phyloP scores from a whole-genome alignment of 306 rosid species.

The peach (Prunus persica) region Prunus_persica_NCBIv2 NC_034015.1:6590001-6590500 shows the following conservation, averaged over 20 bases:
- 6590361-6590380: neutral
- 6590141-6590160: conserved; percentile 81
- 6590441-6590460: neutral
- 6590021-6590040: neutral
- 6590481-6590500: neutral
- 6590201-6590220: conserved; percentile 48
- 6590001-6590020: neutral
- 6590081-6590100: conserved; percentile 75
- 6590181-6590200: conserved; percentile 60
- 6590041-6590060: neutral
- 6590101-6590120: conserved; percentile 69
- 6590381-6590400: neutral
- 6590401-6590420: neutral
- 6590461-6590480: neutral
- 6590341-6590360: neutral
- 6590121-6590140: conserved; percentile 89
- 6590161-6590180: conserved; percentile 65
- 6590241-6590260: conserved; percentile 33
- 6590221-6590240: conserved; percentile 42
- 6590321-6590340: neutral
- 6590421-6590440: neutral
- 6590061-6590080: conserved; percentile 14
- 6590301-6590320: neutral
- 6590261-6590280: neutral
- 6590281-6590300: neutral